Conservation (phyloP, 116 monocot species). For the Thalassia testudinum region DNA sequence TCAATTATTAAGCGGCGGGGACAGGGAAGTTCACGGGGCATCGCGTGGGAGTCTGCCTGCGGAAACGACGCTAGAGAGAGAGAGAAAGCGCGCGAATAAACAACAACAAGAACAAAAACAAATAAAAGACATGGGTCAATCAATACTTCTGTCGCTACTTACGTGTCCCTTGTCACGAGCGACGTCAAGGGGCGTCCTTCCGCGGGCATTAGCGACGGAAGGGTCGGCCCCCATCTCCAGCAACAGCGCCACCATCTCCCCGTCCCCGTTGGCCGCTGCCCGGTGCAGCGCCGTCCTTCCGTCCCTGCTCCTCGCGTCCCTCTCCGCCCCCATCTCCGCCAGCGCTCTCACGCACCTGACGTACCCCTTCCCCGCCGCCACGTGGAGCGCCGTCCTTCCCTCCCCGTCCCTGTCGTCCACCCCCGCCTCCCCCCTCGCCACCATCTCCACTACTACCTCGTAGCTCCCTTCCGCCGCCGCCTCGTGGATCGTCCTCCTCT, state of each 20-base stretch:
- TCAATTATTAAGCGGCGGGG: too few relatives aligned
- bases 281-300: constrained; percentile 36
- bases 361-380: constrained; percentile 34
- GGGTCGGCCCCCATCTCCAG: constrained; percentile 46
- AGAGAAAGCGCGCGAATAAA: background rate
- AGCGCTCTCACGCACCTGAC: constrained; percentile 16
- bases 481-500: constrained; percentile 8
- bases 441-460: constrained; percentile 7
- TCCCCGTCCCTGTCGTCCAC: constrained; percentile 13
- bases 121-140: background rate
- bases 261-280: constrained; percentile 42
- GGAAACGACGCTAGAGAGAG: too few relatives aligned
- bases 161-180: constrained; percentile 57
- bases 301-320: constrained; percentile 26
- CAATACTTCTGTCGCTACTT: too few relatives aligned
- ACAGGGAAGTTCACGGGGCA: too few relatives aligned
- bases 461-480: constrained; percentile 17
- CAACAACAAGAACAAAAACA: background rate
- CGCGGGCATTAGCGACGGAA: constrained; percentile 11
- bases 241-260: constrained; percentile 40
- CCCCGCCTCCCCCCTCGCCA: background rate
- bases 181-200: constrained; percentile 32
- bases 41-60: too few relatives aligned
- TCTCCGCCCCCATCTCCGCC: constrained; percentile 24
- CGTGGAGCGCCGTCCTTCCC: constrained; percentile 27